A percentile compares a stretch with the other conserved stretches of the same genome.
Evolutionary conservation across 1,139 yeast genomes (phyloP).

Genomic region (Hanseniaspora uvarum): DNA sequence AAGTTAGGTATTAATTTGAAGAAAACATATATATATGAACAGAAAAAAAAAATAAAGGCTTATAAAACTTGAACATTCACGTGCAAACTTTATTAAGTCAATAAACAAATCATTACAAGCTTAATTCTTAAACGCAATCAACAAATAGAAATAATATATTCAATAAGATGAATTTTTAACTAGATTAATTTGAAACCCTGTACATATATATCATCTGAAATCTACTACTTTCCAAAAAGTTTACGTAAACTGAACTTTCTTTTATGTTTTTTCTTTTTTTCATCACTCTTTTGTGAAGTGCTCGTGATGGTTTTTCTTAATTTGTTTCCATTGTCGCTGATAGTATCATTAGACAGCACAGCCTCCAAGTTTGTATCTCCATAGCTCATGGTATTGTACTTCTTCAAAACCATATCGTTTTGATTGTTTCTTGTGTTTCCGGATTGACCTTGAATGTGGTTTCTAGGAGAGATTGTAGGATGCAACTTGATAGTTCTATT

Average conservation of each 20-base stretch:
- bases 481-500: slow-evolving; percentile 12
- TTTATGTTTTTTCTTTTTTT: background rate
- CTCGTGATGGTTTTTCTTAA: slow-evolving; percentile 4
- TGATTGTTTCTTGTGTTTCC: no score
- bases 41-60: background rate
- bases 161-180: no score
- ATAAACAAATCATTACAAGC: no score
- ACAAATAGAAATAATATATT: background rate
- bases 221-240: background rate
- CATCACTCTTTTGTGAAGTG: slow-evolving; percentile 5
- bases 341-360: background rate
- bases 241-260: background rate
- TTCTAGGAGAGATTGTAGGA: slow-evolving; percentile 1
- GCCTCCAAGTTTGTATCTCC: background rate
- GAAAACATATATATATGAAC: background rate
- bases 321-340: background rate
- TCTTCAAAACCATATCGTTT: background rate
- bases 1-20: no score
- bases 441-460: background rate
- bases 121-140: background rate
- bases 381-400: slow-evolving; percentile 1
- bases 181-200: no score
- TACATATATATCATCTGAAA: no score
- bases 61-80: no score
- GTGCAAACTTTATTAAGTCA: no score